These are phyloP conservation scores for Trichophyton verrucosum DNA, from an alignment of 2,329 filamentous ascomycete genomes.

Conservation along the genomic window DNA sequence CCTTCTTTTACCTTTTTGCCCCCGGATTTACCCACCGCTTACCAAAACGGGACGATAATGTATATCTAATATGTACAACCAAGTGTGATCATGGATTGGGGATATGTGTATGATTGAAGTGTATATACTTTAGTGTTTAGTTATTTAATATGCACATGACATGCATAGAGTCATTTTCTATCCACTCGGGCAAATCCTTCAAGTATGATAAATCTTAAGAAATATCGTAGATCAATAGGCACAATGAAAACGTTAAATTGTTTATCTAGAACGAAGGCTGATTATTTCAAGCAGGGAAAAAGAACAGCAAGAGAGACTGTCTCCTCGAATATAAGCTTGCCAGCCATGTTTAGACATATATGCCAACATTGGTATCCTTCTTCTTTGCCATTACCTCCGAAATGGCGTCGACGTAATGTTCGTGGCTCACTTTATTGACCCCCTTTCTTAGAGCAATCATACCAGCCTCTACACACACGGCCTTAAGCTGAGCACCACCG, in stretches of 20 bases:
- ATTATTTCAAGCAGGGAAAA: background rate
- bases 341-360: constrained; percentile 26
- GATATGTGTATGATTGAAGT: background rate
- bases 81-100: background rate
- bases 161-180: background rate
- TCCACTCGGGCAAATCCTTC: too few relatives aligned
- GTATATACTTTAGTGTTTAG: background rate
- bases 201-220: background rate
- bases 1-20: background rate
- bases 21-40: background rate
- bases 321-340: constrained; percentile 4
- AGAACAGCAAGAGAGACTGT: background rate
- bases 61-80: background rate
- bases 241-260: background rate
- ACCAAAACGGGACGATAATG: background rate
- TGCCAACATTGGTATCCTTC: constrained; percentile 56
- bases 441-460: constrained; percentile 96
- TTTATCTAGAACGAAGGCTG: background rate
- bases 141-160: background rate
- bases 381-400: constrained; percentile 81
- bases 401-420: constrained; percentile 98
- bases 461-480: constrained; percentile 94
- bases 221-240: background rate
- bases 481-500: constrained; percentile 93
- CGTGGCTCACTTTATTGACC: constrained; percentile 92